Conservation (phyloP, 441 rosid species). For the Syzygium malaccense region DNA sequence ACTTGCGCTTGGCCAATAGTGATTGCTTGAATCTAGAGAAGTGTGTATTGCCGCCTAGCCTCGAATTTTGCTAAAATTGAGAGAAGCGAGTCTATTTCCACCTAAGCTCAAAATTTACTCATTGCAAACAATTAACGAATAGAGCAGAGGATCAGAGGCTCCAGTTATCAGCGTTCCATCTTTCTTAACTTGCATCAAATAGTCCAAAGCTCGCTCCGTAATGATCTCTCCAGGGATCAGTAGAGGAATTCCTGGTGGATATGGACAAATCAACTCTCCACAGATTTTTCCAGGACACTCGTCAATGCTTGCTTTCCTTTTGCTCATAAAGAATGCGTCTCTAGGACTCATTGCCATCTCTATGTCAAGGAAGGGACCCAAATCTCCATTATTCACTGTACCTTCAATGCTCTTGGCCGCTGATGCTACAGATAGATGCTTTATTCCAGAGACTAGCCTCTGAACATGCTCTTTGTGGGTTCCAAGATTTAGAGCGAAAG, state of each 20-base stretch:
- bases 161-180: constrained; percentile 34
- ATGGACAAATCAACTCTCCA: constrained; percentile 56
- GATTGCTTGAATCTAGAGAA: not conserved
- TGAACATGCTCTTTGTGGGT: constrained; percentile 30
- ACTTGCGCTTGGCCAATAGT: not conserved
- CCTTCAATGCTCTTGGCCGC: not conserved
- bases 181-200: constrained; percentile 25
- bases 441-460: constrained; percentile 32
- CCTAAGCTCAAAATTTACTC: not conserved
- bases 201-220: constrained; percentile 32
- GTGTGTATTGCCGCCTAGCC: not conserved
- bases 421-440: constrained; percentile 19
- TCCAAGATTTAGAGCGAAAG: constrained; percentile 44
- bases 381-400: not conserved
- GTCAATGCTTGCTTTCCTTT: constrained; percentile 24
- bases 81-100: not conserved
- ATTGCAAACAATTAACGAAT: constrained; percentile 33
- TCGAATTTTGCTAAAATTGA: not conserved
- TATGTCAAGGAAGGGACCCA: constrained; percentile 26
- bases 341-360: constrained; percentile 35
- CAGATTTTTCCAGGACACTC: constrained; percentile 38
- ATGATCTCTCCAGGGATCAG: constrained; percentile 46
- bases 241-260: constrained; percentile 59
- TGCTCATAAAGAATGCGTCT: constrained; percentile 44
- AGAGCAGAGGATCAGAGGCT: constrained; percentile 44